Percentiles rank a stretch among this genome's conserved stretches.
These are phyloP conservation scores for Zygnema circumcarinatum DNA, from an alignment of 139 green algal genomes.

Conservation along the genomic window DNA sequence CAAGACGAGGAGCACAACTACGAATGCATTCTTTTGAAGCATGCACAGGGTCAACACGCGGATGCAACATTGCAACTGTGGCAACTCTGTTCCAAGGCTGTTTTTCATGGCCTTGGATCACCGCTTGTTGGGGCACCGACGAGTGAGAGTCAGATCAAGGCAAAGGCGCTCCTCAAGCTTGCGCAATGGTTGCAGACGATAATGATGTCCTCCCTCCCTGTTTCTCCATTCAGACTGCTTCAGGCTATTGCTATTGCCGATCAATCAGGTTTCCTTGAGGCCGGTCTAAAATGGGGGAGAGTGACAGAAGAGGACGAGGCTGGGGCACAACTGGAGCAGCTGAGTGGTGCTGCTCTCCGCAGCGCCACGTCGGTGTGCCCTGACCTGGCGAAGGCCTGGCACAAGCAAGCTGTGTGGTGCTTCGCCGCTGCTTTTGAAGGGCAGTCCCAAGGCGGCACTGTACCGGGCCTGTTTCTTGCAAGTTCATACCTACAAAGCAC, in stretches of 20 bases:
- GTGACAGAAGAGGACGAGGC: background rate
- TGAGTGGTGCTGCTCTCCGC: background rate
- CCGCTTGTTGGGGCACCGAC: background rate
- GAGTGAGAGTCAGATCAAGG: background rate
- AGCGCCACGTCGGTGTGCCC: background rate
- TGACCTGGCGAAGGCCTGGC: background rate
- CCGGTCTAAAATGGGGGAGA: background rate
- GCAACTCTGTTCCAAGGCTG: background rate
- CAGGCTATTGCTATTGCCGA: background rate
- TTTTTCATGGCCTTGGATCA: background rate
- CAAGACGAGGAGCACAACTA: background rate
- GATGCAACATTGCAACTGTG: conserved; percentile 12
- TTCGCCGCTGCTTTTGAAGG: background rate
- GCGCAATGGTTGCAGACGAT: background rate
- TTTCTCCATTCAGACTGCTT: background rate
- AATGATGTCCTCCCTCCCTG: background rate
- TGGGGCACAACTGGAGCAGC: background rate
- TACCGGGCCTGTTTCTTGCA: background rate
- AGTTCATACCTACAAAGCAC: background rate
- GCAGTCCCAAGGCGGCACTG: background rate
- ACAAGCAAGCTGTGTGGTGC: background rate
- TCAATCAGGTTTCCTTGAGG: background rate
- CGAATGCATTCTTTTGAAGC: background rate
- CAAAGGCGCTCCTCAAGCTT: background rate
- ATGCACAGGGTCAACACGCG: background rate